These are phyloP conservation scores for Penicillium sp. DNA, from an alignment of 2,329 filamentous ascomycete species.

Conservation along the genomic window DNA sequence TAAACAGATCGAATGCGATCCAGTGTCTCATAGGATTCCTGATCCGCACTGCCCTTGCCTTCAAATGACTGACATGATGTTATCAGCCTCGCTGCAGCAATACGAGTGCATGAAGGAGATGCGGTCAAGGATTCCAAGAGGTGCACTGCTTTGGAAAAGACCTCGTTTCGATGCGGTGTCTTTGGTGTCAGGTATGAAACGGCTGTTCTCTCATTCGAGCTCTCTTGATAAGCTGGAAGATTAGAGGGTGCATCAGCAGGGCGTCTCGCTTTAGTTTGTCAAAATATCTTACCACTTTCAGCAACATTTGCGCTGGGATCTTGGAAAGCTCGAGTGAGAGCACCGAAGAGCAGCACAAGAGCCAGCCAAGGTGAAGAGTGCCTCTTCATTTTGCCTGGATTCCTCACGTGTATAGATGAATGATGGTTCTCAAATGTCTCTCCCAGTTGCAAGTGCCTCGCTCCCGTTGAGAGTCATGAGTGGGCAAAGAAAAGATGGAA, in stretches of 20 bases:
- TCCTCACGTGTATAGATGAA: background rate
- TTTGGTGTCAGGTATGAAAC: conserved; percentile 26
- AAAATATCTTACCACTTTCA: background rate
- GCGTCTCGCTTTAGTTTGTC: background rate
- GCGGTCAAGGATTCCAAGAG: conserved; percentile 44
- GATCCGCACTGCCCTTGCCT: conserved; percentile 20
- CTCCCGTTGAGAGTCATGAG: background rate
- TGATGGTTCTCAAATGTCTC: background rate
- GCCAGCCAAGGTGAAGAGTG: background rate
- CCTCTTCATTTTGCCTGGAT: background rate
- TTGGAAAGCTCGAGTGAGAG: background rate
- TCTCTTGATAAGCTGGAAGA: background rate
- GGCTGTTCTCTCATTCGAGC: conserved; percentile 23
- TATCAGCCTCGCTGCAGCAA: conserved; percentile 50
- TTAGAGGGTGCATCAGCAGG: background rate
- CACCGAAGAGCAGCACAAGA: background rate
- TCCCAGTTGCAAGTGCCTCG: background rate
- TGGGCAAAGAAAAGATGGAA: background rate
- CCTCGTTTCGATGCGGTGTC: conserved; percentile 24
- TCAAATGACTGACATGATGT: conserved; percentile 50
- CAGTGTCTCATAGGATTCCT: conserved; percentile 29
- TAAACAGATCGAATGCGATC: conserved; percentile 53
- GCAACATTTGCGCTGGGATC: background rate
- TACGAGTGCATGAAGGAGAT: conserved; percentile 49
- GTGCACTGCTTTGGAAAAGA: conserved; percentile 42